Conservation (phyloP, 805 yeast genomes). For the Pichia membranifaciens region DNA sequence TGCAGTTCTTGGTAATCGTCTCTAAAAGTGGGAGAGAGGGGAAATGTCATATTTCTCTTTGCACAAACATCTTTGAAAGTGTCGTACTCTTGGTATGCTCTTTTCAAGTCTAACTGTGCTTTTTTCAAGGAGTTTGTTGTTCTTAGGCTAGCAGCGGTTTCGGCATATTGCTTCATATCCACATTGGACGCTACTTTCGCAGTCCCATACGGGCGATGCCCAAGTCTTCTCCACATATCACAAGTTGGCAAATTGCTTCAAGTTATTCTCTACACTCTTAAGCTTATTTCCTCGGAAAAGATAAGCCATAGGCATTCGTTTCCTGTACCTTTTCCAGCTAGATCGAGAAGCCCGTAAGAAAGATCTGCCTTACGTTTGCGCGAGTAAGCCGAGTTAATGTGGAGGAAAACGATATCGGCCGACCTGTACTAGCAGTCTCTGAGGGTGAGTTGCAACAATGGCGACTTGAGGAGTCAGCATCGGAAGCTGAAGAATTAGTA, state of each 20-base stretch:
- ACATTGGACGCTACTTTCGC: background rate
- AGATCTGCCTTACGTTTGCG: too few species aligned
- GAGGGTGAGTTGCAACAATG: too few species aligned
- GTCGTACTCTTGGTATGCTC: slow-evolving; percentile 26
- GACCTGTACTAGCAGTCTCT: too few species aligned
- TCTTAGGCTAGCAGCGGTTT: slow-evolving; percentile 11
- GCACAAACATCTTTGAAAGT: slow-evolving; percentile 26
- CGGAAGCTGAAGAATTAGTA: too few species aligned
- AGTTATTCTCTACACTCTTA: too few species aligned
- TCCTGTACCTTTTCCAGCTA: too few species aligned
- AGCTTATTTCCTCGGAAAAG: too few species aligned
- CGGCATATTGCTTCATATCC: background rate
- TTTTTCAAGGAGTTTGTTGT: slow-evolving; percentile 28
- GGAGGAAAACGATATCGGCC: too few species aligned
- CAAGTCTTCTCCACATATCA: background rate
- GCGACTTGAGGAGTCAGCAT: too few species aligned
- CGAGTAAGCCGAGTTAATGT: too few species aligned
- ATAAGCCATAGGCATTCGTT: too few species aligned
- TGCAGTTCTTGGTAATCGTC: slow-evolving; percentile 17
- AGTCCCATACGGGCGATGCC: background rate
- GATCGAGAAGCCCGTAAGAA: too few species aligned
- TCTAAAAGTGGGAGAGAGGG: slow-evolving; percentile 20
- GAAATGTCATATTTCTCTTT: slow-evolving; percentile 30
- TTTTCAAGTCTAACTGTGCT: slow-evolving; percentile 33
- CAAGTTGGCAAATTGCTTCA: background rate